Evolutionary conservation across 2,329 filamentous ascomycete species (phyloP), one percentile per base, ranked within the genome.

Genomic region (Sordariomycetes sp.): DNA sequence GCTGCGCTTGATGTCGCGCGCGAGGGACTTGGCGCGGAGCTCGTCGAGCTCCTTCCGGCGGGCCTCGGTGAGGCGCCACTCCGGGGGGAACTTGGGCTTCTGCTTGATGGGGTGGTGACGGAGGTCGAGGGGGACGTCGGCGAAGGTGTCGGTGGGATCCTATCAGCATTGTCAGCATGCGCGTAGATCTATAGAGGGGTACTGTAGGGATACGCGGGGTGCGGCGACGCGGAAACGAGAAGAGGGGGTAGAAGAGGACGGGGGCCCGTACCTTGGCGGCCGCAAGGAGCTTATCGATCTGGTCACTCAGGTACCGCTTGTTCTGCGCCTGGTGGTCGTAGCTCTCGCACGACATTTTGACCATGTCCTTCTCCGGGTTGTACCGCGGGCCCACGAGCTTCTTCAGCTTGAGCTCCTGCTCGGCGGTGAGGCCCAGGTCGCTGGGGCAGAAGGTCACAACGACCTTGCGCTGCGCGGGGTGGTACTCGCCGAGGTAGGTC

Each of bases 281-380:
- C 7, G 74, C 75, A 59, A 99, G 73, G 62, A 99, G 74, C 54
- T 77, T 81, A 61, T 86, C 77, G 54, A 97, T 81, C 54, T 90
- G 71, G 64, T 95, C 89, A 56, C 84, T 86, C 24, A 99, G 78
- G 69, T 94, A 94, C n/a, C 89, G 84, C 78, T 97, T 99, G 76
- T 99, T 99, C 75, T 97, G 91, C 20, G 91, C 89, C 67, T 90
- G 87, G 57, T 91, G 88, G 67, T 89, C 84, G 69, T 87, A 95
- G 67, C 85, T 84, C 71, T 97, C 94, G 73, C 87, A 89, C 67
- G 87, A 90, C 80, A 99, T 96, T 72, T 89, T 90, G 64, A 96
- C 77, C 59, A 89, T 75, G 64, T 90, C 83, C 57, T 78, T 90
- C 64, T 85, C 79, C 0, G 91, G 92, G 74, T 97, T 94, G 78